Evolutionary conservation across 2,329 filamentous ascomycete genomes (phyloP).

Genomic region (Alternaria longipes): DNA sequence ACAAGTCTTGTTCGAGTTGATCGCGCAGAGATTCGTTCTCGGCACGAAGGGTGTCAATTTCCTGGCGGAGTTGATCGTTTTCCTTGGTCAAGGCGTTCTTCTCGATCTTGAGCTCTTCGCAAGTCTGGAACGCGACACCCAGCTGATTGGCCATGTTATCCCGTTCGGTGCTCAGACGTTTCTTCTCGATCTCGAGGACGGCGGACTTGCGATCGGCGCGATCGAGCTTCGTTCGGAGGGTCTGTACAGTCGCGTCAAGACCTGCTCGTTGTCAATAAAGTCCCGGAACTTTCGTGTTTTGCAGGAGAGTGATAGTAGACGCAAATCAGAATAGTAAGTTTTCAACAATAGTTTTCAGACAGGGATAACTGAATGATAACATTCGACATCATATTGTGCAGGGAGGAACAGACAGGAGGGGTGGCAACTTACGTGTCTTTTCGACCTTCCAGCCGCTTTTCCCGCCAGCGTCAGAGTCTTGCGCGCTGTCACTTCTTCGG

Average conservation of each 20-base stretch:
- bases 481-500: conserved; percentile 58
- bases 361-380: conserved; percentile 74
- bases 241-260: conserved; percentile 67
- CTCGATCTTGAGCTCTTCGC: conserved; percentile 60
- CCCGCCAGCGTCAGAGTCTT: conserved; percentile 57
- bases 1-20: conserved; percentile 45
- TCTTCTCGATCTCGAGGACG: conserved; percentile 70
- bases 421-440: conserved; percentile 63
- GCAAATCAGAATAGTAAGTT: conserved; percentile 79
- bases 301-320: not conserved
- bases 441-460: conserved; percentile 55
- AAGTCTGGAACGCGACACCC: conserved; percentile 67
- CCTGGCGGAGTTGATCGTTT: conserved; percentile 49
- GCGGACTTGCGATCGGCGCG: conserved; percentile 69
- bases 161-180: conserved; percentile 69
- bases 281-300: not conserved
- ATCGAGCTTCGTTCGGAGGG: conserved; percentile 69
- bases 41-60: conserved; percentile 46
- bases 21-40: conserved; percentile 48
- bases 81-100: conserved; percentile 51
- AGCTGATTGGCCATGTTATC: conserved; percentile 72
- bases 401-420: conserved; percentile 19
- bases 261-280: conserved; percentile 51
- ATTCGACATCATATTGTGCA: conserved; percentile 69
- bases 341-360: conserved; percentile 96